Conservation (phyloP, 164 flowering plant species). For the Chimonanthus salicifolius region DNA sequence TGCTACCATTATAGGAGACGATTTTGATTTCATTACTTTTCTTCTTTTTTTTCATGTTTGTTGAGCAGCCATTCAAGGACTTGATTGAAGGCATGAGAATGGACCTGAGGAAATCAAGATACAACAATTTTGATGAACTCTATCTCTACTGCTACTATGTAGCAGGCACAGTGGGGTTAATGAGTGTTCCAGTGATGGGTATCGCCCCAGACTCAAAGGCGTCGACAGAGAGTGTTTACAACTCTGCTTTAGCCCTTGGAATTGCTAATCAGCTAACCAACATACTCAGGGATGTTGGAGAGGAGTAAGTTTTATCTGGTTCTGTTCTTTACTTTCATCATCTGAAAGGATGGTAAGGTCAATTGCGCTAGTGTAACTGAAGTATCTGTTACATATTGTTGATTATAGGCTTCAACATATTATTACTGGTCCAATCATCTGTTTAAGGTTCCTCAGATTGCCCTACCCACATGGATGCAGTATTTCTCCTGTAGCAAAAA, state of each 20-base stretch:
- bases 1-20: background rate
- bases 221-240: slow-evolving; percentile 64
- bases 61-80: slow-evolving; percentile 77
- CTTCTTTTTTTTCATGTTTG: background rate
- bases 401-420: background rate
- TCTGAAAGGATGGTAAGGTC: background rate
- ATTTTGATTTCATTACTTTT: background rate
- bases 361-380: background rate
- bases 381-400: background rate
- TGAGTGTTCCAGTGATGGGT: slow-evolving; percentile 96
- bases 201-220: slow-evolving; percentile 68
- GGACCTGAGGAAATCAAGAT: slow-evolving; percentile 82
- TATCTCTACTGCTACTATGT: slow-evolving; percentile 88
- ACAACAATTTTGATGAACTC: slow-evolving; percentile 77
- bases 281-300: slow-evolving; percentile 91
- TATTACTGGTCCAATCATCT: background rate
- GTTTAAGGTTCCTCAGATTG: background rate
- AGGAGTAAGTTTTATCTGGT: slow-evolving; percentile 55
- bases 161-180: slow-evolving; percentile 90
- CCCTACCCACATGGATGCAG: background rate
- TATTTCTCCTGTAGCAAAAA: background rate
- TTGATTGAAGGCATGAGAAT: slow-evolving; percentile 94
- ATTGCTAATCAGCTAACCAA: slow-evolving; percentile 86
- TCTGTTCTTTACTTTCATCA: background rate
- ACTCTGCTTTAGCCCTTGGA: slow-evolving; percentile 79